Conservation (phyloP, 2,329 filamentous ascomycete species). For the Colletotrichum gigasporum region DNA sequence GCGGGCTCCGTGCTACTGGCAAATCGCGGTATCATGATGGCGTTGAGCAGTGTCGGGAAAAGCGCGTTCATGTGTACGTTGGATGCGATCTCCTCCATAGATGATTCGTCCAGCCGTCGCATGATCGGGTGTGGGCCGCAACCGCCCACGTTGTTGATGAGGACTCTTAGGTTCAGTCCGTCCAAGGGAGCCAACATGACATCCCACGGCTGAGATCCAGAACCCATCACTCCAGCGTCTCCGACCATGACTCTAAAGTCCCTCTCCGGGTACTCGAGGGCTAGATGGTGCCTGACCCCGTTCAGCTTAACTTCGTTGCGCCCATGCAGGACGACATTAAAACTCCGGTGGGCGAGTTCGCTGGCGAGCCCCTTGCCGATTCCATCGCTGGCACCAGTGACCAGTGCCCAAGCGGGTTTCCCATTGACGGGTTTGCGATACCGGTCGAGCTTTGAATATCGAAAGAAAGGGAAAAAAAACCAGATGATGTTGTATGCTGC, state of each 20-base stretch:
- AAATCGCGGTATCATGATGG: constrained; percentile 15
- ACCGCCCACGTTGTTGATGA: constrained; percentile 36
- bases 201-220: constrained; percentile 5
- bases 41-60: constrained; percentile 24
- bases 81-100: constrained; percentile 8
- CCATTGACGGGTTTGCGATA: constrained; percentile 35
- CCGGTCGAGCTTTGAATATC: constrained; percentile 29
- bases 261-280: constrained; percentile 46
- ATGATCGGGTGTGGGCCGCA: background rate
- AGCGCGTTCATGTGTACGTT: constrained; percentile 24
- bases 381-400: constrained; percentile 65
- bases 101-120: constrained; percentile 14
- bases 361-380: constrained; percentile 61
- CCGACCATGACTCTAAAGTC: constrained; percentile 52
- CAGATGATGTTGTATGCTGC: constrained; percentile 11
- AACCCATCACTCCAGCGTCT: constrained; percentile 46
- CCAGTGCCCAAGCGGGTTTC: constrained; percentile 52
- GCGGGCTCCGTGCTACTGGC: background rate
- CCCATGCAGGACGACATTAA: constrained; percentile 68
- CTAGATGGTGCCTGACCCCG: constrained; percentile 49
- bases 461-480: constrained; percentile 20
- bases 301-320: constrained; percentile 59
- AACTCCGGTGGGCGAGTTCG: constrained; percentile 60
- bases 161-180: constrained; percentile 33
- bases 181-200: constrained; percentile 25